Evolutionary conservation across 192 early-diverging fungal genomes (phyloP).

Genomic region (Dimargaris verticillata): DNA sequence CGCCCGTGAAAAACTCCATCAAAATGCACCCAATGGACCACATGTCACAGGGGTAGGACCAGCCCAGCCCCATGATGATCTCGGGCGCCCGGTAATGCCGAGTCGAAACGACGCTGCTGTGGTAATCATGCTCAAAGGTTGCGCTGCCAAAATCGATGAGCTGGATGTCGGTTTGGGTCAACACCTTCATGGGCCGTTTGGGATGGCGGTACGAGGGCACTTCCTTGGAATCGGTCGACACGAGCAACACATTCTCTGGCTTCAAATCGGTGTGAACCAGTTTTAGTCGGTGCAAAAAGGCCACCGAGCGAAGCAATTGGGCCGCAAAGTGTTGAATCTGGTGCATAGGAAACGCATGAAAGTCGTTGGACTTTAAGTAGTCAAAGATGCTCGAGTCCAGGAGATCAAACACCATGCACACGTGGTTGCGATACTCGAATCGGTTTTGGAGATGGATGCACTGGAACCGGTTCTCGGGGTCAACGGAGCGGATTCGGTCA

Average conservation of each 20-base stretch:
- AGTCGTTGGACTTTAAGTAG: constrained; percentile 84
- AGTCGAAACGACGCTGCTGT: constrained; percentile 81
- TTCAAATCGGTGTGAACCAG: constrained; percentile 96
- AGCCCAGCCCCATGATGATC: constrained; percentile 83
- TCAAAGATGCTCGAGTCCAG: constrained; percentile 80
- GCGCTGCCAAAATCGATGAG: constrained; percentile 96
- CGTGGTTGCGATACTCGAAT: constrained; percentile 84
- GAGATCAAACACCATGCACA: constrained; percentile 96
- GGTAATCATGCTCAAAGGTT: constrained; percentile 84
- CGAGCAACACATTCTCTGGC: constrained; percentile 86
- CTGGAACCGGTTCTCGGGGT: constrained; percentile 64
- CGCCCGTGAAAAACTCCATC: constrained; percentile 85
- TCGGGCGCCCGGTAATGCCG: constrained; percentile 95
- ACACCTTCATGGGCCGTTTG: constrained; percentile 37
- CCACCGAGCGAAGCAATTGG: constrained; percentile 76
- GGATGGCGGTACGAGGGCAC: constrained; percentile 35
- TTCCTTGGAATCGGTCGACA: constrained; percentile 34
- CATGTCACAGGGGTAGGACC: constrained; percentile 95
- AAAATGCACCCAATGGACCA: constrained; percentile 97
- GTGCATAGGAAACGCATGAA: constrained; percentile 67
- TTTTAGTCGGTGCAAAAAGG: constrained; percentile 71
- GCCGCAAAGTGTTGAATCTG: constrained; percentile 74
- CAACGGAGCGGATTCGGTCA: constrained; percentile 54
- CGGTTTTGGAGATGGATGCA: constrained; percentile 74
- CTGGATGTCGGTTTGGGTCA: constrained; percentile 56